phyloP scores from a whole-genome alignment of 345 rosid genomes.

The Melaleuca alternifolia region DNA sequence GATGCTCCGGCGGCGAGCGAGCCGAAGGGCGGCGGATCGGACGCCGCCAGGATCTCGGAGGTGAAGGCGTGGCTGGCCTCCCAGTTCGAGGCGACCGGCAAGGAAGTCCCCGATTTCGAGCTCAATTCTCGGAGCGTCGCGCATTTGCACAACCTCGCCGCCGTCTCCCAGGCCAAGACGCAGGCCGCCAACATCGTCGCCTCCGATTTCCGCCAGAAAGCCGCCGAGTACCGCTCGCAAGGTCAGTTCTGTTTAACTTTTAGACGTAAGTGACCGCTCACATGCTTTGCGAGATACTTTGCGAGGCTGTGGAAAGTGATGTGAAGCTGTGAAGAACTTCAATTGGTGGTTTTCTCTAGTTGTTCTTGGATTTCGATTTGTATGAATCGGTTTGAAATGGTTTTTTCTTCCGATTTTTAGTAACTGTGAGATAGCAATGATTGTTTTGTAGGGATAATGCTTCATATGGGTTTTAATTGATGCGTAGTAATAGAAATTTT shows the following conservation, averaged over 20 bases:
- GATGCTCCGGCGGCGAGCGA: background rate
- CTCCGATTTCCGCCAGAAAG: conserved; percentile 82
- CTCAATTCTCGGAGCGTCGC: conserved; percentile 77
- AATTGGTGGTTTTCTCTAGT: background rate
- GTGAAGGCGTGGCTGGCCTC: conserved; percentile 76
- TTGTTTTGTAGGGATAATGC: background rate
- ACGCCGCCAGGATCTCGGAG: conserved; percentile 62
- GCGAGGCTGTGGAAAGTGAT: background rate
- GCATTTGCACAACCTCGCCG: conserved; percentile 64
- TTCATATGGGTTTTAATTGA: background rate
- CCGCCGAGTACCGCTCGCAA: conserved; percentile 81
- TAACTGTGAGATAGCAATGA: background rate
- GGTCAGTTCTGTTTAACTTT: conserved; percentile 20
- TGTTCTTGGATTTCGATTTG: background rate
- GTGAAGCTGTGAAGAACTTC: background rate
- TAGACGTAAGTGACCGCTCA: background rate
- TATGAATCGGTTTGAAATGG: background rate
- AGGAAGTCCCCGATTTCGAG: conserved; percentile 75
- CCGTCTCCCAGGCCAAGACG: conserved; percentile 75
- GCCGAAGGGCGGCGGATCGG: conserved; percentile 15
- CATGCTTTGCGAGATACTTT: background rate
- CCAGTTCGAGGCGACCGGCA: conserved; percentile 75
- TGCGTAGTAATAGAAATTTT: background rate
- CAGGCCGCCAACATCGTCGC: conserved; percentile 84
- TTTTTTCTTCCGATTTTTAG: background rate